Evolutionary conservation across 129 eudicot species (phyloP).

Genomic region (Tagetes patula): DNA sequence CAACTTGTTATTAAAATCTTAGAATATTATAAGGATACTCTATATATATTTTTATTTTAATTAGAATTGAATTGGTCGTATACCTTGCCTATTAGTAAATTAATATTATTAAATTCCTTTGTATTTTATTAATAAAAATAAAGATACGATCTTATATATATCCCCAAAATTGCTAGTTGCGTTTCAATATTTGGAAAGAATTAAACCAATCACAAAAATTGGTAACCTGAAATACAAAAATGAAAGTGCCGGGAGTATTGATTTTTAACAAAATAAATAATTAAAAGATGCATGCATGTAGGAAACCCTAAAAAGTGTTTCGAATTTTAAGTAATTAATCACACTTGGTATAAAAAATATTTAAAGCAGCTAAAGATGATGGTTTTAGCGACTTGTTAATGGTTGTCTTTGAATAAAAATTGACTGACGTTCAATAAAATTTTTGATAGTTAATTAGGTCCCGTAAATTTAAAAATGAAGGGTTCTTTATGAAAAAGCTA

Average conservation of each 20-base stretch:
- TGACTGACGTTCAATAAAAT: too few relatives aligned
- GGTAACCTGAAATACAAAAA: not conserved
- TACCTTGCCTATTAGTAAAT: slow-evolving; percentile 6
- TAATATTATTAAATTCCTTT: slow-evolving; percentile 1
- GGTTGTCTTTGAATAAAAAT: too few relatives aligned
- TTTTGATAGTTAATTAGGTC: too few relatives aligned
- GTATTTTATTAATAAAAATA: not conserved
- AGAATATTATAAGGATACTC: not conserved
- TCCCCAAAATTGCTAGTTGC: slow-evolving; percentile 14
- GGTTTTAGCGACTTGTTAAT: too few relatives aligned
- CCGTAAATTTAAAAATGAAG: too few relatives aligned
- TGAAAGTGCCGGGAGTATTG: too few relatives aligned
- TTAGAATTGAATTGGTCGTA: slow-evolving; percentile 24
- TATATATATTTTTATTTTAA: not conserved
- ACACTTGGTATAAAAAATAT: too few relatives aligned
- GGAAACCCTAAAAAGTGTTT: not conserved
- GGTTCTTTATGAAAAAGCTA: too few relatives aligned
- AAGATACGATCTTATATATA: slow-evolving; percentile 12
- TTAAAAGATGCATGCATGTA: not conserved
- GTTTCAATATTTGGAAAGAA: not conserved
- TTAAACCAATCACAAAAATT: not conserved
- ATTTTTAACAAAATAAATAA: not conserved
- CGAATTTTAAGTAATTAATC: not conserved
- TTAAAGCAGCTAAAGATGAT: too few relatives aligned
- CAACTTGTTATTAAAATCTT: not conserved